A percentile compares a stretch with the other conserved stretches of the same genome.
Evolutionary conservation across 2,329 filamentous ascomycete species (phyloP).

Genomic region (Colletotrichum navitas): DNA sequence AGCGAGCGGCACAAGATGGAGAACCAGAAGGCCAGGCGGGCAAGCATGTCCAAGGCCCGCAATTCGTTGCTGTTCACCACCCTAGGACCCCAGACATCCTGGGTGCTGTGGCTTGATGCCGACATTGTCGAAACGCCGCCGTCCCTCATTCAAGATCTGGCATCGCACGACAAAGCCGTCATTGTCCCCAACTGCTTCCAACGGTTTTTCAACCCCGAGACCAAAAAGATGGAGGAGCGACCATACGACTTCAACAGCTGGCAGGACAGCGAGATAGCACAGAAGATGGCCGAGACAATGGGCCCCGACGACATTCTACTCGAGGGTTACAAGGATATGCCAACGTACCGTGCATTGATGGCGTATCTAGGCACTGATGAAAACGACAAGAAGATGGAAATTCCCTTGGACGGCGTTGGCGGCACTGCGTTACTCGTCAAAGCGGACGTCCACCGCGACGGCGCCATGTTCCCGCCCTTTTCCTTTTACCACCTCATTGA

Average conservation of each 20-base stretch:
- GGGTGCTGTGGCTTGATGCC: conserved; percentile 96
- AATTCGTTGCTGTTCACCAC: conserved; percentile 97
- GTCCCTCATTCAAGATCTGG: conserved; percentile 90
- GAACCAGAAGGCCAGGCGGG: conserved; percentile 87
- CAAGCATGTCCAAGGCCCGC: conserved; percentile 92
- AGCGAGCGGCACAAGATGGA: conserved; percentile 90
- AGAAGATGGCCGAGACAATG: conserved; percentile 82
- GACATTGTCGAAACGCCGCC: conserved; percentile 92
- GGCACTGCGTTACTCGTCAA: conserved; percentile 94
- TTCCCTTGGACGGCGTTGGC: conserved; percentile 91
- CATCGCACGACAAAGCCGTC: conserved; percentile 87
- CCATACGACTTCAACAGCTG: conserved; percentile 98
- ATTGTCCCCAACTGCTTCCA: conserved; percentile 98
- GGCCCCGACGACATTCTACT: conserved; percentile 91
- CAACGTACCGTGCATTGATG: conserved; percentile 93
- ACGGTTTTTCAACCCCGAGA: conserved; percentile 78
- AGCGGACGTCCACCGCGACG: conserved; percentile 95
- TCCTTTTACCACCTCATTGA: conserved; percentile 97
- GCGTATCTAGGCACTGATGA: conserved; percentile 77
- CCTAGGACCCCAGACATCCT: conserved; percentile 88
- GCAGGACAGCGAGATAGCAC: conserved; percentile 88
- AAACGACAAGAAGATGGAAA: conserved; percentile 70
- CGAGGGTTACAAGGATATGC: conserved; percentile 93
- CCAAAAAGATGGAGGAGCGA: conserved; percentile 78
- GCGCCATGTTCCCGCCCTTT: conserved; percentile 98